A percentile compares a stretch with the other conserved stretches of the same genome.
These are phyloP conservation scores for Beverwykella pulmonaria DNA, from an alignment of 495 filamentous ascomycete genomes.

Conservation along the genomic window DNA sequence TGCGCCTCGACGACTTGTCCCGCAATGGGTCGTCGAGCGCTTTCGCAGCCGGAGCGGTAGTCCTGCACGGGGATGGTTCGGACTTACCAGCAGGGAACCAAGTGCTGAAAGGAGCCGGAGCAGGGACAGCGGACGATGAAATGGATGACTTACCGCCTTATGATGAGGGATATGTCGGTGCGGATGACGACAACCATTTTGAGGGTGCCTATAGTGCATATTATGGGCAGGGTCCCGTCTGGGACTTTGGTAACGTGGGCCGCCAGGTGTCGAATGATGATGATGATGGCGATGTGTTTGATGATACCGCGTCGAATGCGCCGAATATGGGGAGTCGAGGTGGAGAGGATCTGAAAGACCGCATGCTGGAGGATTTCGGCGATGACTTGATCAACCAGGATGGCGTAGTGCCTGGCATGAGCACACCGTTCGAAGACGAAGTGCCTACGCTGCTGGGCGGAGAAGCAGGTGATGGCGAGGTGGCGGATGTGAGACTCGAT, in stretches of 20 bases:
- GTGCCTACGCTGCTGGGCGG: constrained; percentile 18
- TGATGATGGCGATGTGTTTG: constrained; percentile 15
- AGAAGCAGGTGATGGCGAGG: constrained; percentile 11
- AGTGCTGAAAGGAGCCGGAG: constrained; percentile 26
- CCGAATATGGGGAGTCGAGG: constrained; percentile 20
- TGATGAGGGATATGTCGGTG: constrained; percentile 25
- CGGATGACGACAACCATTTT: constrained; percentile 11
- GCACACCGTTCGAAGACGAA: constrained; percentile 23
- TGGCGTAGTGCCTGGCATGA: constrained; percentile 6
- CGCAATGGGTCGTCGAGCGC: constrained; percentile 56
- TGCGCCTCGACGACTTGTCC: constrained; percentile 84
- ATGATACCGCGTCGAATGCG: constrained; percentile 27
- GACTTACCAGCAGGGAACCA: constrained; percentile 26
- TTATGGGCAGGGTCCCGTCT: background rate
- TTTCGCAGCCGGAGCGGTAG: constrained; percentile 40
- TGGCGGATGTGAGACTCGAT: constrained; percentile 11
- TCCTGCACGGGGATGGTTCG: constrained; percentile 26
- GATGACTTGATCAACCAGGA: constrained; percentile 13
- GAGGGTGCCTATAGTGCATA: background rate
- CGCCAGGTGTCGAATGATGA: background rate
- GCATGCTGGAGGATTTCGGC: constrained; percentile 36
- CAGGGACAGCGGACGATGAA: constrained; percentile 24
- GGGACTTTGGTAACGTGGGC: constrained; percentile 13
- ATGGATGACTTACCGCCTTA: constrained; percentile 9
- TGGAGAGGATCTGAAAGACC: constrained; percentile 6